These are phyloP conservation scores for Dioscorea dumetorum DNA, from an alignment of 106 monocot genomes.

Conservation along the genomic window DNA sequence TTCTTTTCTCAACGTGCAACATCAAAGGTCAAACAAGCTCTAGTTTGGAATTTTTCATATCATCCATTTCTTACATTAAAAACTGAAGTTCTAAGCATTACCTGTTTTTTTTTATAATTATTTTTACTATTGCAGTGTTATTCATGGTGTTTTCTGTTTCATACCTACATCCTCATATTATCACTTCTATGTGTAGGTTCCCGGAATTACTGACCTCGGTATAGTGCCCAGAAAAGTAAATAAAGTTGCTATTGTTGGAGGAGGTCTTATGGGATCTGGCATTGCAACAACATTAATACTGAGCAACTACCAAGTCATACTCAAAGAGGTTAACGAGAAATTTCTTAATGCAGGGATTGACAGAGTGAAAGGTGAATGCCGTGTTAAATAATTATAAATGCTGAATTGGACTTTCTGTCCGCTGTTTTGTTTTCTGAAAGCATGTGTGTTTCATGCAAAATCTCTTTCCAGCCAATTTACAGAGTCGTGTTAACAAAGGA, in stretches of 20 bases:
- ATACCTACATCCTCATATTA: too few species aligned
- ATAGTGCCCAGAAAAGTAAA: slow-evolving; percentile 57
- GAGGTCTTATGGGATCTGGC: slow-evolving; percentile 97
- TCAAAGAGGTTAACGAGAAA: not conserved
- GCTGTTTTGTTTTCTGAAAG: too few species aligned
- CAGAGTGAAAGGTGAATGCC: slow-evolving; percentile 66
- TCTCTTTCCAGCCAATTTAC: slow-evolving; percentile 71
- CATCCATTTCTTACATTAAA: too few species aligned
- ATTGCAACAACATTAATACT: slow-evolving; percentile 84
- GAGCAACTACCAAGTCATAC: slow-evolving; percentile 61
- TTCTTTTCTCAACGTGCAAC: slow-evolving; percentile 90
- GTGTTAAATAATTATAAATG: not conserved
- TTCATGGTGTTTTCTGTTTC: too few species aligned
- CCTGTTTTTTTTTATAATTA: too few species aligned
- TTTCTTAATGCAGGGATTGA: not conserved
- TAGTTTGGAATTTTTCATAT: not conserved
- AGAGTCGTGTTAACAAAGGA: slow-evolving; percentile 84
- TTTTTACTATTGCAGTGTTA: too few species aligned
- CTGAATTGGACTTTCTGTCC: not conserved
- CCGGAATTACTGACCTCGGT: slow-evolving; percentile 70
- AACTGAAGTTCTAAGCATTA: too few species aligned
- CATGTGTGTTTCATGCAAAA: too few species aligned
- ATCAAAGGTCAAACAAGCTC: slow-evolving; percentile 50
- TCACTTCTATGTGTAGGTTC: slow-evolving; percentile 45
- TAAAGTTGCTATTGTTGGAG: slow-evolving; percentile 92